A percentile compares a stretch with the other conserved stretches of the same genome.
Conservation (phyloP, 768 basidiomycete genomes). For the Russula vinacea region DNA sequence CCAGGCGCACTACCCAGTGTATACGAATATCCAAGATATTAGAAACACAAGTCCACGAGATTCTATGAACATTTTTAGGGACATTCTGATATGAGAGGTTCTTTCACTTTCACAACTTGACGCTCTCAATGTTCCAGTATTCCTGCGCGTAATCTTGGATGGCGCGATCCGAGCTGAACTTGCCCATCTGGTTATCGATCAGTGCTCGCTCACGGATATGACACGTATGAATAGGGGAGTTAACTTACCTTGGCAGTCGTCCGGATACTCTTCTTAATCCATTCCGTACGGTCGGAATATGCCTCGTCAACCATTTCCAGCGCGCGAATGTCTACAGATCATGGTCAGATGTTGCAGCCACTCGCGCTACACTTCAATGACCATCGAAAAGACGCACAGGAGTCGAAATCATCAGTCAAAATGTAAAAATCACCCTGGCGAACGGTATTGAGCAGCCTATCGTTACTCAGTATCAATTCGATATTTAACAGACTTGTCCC, state of each 20-base stretch:
- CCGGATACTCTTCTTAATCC: slow-evolving; percentile 88
- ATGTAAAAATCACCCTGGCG: slow-evolving; percentile 76
- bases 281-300: slow-evolving; percentile 77
- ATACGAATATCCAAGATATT: slow-evolving; percentile 10
- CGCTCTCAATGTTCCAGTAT: slow-evolving; percentile 73
- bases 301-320: slow-evolving; percentile 85
- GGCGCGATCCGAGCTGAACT: slow-evolving; percentile 92
- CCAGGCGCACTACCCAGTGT: neutral
- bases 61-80: slow-evolving; percentile 11
- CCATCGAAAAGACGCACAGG: slow-evolving; percentile 51
- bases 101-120: slow-evolving; percentile 25
- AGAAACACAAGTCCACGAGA: slow-evolving; percentile 2
- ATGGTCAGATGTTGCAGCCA: neutral
- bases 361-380: neutral
- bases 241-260: slow-evolving; percentile 70
- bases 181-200: slow-evolving; percentile 68
- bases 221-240: neutral
- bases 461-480: slow-evolving; percentile 31
- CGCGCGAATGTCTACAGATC: slow-evolving; percentile 65
- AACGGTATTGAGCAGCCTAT: slow-evolving; percentile 70
- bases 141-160: slow-evolving; percentile 91
- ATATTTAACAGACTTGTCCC: slow-evolving; percentile 6
- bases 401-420: slow-evolving; percentile 91
- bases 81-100: neutral
- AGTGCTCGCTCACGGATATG: neutral